These are phyloP conservation scores for Pistacia integerrima DNA, from an alignment of 345 rosid species.

Conservation along the genomic window DNA sequence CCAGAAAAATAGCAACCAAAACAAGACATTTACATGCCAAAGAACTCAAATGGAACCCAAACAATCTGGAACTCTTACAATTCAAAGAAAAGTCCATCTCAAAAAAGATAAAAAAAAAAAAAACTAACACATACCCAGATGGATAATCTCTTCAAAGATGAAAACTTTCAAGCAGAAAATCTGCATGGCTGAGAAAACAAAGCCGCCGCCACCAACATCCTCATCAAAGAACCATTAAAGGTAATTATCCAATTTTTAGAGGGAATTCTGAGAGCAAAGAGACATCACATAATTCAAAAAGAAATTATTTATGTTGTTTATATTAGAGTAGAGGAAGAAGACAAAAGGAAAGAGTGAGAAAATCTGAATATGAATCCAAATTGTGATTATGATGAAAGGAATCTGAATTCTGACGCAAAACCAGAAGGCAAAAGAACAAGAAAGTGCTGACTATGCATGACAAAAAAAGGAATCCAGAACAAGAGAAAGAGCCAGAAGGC, in stretches of 20 bases:
- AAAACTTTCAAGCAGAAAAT: neutral
- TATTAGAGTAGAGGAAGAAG: neutral
- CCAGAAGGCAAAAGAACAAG: conserved; percentile 13
- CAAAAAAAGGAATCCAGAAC: too few species aligned
- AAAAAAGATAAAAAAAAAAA: neutral
- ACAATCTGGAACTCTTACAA: conserved; percentile 38
- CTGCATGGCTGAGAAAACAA: neutral
- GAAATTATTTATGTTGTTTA: too few species aligned
- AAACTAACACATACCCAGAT: neutral
- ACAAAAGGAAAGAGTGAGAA: neutral
- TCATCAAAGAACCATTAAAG: neutral
- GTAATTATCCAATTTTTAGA: neutral
- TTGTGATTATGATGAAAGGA: neutral
- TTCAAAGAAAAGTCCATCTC: conserved; percentile 36
- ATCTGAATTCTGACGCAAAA: neutral
- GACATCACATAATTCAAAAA: conserved; percentile 1
- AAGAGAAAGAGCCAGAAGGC: neutral
- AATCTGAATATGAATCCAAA: neutral
- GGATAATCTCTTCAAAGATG: neutral
- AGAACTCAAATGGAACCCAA: conserved; percentile 36
- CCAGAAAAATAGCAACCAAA: conserved; percentile 51
- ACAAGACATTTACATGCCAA: conserved; percentile 58
- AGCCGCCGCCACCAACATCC: too few species aligned
- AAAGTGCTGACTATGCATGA: neutral
- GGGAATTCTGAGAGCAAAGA: neutral